These are phyloP conservation scores for Acidiella bohemica DNA, from an alignment of 495 filamentous ascomycete genomes.

Conservation along the genomic window DNA sequence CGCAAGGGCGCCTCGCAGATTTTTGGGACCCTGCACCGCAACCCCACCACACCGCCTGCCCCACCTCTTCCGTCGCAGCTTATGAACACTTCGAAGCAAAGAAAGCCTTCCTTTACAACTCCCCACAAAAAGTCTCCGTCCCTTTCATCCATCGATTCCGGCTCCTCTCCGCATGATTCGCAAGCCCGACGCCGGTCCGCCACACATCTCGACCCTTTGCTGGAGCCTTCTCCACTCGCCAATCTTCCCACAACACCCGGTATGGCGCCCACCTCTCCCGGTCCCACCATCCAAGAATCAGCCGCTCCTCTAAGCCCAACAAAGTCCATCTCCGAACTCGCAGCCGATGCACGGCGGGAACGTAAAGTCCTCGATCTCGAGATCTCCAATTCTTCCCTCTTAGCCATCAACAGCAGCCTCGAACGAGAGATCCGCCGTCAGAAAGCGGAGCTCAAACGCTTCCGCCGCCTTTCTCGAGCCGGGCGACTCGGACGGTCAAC, in stretches of 20 bases:
- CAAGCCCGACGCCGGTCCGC: constrained; percentile 14
- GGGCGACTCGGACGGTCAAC: constrained; percentile 10
- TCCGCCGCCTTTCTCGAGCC: constrained; percentile 51
- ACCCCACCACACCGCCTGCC: neutral
- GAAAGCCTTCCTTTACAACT: neutral
- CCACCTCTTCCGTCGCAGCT: too few relatives aligned
- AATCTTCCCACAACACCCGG: constrained; percentile 6
- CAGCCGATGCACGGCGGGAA: constrained; percentile 75
- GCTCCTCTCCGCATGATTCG: constrained; percentile 5
- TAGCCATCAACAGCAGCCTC: constrained; percentile 91
- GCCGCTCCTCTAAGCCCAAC: constrained; percentile 36
- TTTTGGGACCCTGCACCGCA: constrained; percentile 18
- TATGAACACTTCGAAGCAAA: too few relatives aligned
- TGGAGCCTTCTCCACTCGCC: constrained; percentile 8
- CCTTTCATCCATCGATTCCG: constrained; percentile 16
- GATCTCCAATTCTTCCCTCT: constrained; percentile 88
- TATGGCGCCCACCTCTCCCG: neutral
- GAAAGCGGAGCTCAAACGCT: constrained; percentile 73
- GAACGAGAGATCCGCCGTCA: constrained; percentile 88
- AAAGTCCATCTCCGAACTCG: constrained; percentile 40
- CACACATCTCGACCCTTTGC: constrained; percentile 1
- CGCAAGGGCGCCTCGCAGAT: constrained; percentile 32
- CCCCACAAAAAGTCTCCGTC: constrained; percentile 15
- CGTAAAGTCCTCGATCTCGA: constrained; percentile 95
- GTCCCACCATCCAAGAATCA: neutral